phyloP scores from a whole-genome alignment of 441 rosid species.

The Hura crepitans region DNA sequence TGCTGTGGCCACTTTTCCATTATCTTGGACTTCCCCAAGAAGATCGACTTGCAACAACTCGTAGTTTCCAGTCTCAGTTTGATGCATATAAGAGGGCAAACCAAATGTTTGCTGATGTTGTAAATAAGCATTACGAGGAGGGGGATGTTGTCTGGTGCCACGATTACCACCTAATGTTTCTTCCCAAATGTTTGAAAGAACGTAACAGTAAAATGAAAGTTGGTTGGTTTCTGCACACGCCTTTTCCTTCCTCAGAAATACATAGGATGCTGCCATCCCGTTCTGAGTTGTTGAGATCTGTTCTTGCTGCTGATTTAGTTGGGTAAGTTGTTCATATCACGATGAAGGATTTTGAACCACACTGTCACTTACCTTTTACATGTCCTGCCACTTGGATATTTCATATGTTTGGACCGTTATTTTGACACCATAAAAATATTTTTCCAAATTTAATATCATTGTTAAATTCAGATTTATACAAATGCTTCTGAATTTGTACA shows the following conservation, averaged over 20 bases:
- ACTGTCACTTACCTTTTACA: neutral
- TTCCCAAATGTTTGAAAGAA: conserved; percentile 66
- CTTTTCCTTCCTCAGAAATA: conserved; percentile 81
- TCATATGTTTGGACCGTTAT: neutral
- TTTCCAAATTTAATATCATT: neutral
- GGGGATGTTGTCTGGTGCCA: conserved; percentile 91
- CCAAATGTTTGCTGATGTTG: conserved; percentile 77
- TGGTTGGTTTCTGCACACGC: conserved; percentile 88
- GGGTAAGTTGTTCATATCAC: conserved; percentile 46
- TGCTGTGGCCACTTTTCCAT: conserved; percentile 77
- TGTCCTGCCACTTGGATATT: neutral
- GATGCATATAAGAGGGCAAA: conserved; percentile 76
- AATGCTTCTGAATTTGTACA: neutral
- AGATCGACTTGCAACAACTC: conserved; percentile 75
- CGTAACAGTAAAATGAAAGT: conserved; percentile 61
- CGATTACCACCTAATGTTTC: conserved; percentile 85
- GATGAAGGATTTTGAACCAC: conserved; percentile 1
- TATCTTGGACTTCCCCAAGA: conserved; percentile 78
- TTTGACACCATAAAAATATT: neutral
- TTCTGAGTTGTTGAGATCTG: conserved; percentile 58
- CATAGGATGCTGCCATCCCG: conserved; percentile 77
- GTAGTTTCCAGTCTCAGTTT: conserved; percentile 75
- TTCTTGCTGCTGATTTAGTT: conserved; percentile 76
- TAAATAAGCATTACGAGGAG: conserved; percentile 52
- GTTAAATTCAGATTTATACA: neutral